A percentile compares a stretch with the other conserved stretches of the same genome.
Conservation (phyloP, 805 yeast species). For the Blastobotrys chiropterorum region DNA sequence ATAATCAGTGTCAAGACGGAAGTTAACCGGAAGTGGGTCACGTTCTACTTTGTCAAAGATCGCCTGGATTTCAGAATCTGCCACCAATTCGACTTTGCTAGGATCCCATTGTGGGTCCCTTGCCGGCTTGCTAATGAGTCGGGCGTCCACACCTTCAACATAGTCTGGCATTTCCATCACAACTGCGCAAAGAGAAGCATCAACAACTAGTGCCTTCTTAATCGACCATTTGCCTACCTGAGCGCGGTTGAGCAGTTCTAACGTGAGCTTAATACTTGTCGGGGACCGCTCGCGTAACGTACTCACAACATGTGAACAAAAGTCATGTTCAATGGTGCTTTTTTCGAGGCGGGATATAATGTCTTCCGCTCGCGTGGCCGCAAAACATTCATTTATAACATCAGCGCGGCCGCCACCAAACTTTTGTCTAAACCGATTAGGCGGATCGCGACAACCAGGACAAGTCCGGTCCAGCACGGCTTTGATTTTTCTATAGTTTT, state of each 20-base stretch:
- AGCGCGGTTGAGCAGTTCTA: conserved; percentile 47
- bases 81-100: conserved; percentile 33
- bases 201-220: conserved; percentile 60
- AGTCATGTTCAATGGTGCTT: conserved; percentile 46
- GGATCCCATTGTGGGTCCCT: conserved; percentile 45
- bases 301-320: conserved; percentile 51
- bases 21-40: background rate
- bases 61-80: background rate
- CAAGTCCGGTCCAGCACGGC: conserved; percentile 70
- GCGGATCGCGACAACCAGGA: conserved; percentile 18
- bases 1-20: background rate
- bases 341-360: conserved; percentile 45
- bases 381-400: conserved; percentile 63
- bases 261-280: conserved; percentile 62
- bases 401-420: conserved; percentile 12
- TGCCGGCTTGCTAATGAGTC: conserved; percentile 48
- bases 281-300: conserved; percentile 62
- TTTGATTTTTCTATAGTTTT: conserved; percentile 54
- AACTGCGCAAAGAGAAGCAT: conserved; percentile 66
- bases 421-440: background rate
- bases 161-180: conserved; percentile 51
- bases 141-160: conserved; percentile 40
- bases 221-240: conserved; percentile 52
- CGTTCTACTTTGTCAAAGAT: background rate
- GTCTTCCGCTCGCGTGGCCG: conserved; percentile 41